Evolutionary conservation across 345 rosid genomes (phyloP).

Genomic region (Kernera saxatilis): DNA sequence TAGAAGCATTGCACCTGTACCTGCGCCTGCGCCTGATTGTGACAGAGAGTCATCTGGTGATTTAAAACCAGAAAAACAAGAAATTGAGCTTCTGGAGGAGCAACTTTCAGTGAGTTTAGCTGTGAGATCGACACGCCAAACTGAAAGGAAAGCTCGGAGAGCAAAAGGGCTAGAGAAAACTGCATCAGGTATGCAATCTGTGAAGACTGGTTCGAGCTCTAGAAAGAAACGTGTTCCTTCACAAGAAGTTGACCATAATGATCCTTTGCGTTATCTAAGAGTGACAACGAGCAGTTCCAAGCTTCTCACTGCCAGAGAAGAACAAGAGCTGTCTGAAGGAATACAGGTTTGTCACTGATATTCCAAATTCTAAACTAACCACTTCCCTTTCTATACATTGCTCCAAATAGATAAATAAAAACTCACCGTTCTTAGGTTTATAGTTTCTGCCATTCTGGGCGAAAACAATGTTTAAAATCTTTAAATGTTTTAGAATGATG

Average conservation of each 20-base stretch:
- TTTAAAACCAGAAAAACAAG: constrained; percentile 48
- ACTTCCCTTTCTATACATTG: background rate
- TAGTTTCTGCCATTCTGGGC: background rate
- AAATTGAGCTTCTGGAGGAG: constrained; percentile 50
- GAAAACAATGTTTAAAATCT: background rate
- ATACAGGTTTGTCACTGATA: constrained; percentile 63
- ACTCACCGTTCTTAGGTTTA: background rate
- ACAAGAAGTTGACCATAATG: constrained; percentile 65
- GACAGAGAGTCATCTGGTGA: constrained; percentile 37
- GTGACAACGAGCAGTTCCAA: constrained; percentile 55
- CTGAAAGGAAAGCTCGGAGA: constrained; percentile 71
- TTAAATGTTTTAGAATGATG: background rate
- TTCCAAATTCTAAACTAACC: background rate
- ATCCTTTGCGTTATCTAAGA: constrained; percentile 78
- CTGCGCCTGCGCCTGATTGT: constrained; percentile 8
- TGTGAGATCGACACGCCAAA: constrained; percentile 73
- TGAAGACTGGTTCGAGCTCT: constrained; percentile 46
- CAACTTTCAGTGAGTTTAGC: constrained; percentile 48
- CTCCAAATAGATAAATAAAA: background rate
- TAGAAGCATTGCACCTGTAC: constrained; percentile 26
- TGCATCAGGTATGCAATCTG: constrained; percentile 44
- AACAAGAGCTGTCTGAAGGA: constrained; percentile 66
- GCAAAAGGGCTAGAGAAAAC: constrained; percentile 64
- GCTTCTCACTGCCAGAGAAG: constrained; percentile 89
- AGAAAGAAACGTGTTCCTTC: constrained; percentile 53